Evolutionary conservation across 345 rosid genomes (phyloP).

Genomic region (Brassica incana): DNA sequence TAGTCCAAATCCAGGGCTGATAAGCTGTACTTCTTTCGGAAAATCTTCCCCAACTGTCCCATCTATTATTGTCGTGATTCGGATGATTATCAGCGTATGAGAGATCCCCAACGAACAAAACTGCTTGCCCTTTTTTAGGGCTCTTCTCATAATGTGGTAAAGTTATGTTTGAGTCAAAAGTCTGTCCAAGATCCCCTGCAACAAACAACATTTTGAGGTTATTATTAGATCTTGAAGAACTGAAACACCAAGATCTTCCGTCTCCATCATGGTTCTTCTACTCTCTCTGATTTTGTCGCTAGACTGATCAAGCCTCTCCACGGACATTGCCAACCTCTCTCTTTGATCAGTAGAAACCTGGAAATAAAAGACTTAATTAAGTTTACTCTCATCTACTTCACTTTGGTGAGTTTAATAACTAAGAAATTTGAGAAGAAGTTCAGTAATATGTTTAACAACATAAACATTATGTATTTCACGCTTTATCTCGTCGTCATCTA

Average conservation of each 20-base stretch:
- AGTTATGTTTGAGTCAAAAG: no score
- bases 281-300: no score
- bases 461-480: background rate
- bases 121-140: no score
- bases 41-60: no score
- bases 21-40: no score
- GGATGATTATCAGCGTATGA: no score
- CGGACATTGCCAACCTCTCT: conserved; percentile 64
- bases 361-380: background rate
- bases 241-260: conserved; percentile 67
- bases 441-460: background rate
- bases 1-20: conserved; percentile 72
- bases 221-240: conserved; percentile 65
- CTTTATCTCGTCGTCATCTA: background rate
- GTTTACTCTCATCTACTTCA: background rate
- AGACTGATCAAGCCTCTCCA: conserved; percentile 44
- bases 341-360: conserved; percentile 73
- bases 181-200: no score
- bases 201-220: conserved; percentile 33
- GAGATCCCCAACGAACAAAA: no score
- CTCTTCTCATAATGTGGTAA: no score
- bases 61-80: no score
- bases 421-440: background rate
- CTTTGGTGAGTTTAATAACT: background rate
- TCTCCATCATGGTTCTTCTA: conserved; percentile 74